Base-by-base conservation (phyloP, 2,329 filamentous ascomycete genomes). In the Hypoxylon sp. region DNA sequence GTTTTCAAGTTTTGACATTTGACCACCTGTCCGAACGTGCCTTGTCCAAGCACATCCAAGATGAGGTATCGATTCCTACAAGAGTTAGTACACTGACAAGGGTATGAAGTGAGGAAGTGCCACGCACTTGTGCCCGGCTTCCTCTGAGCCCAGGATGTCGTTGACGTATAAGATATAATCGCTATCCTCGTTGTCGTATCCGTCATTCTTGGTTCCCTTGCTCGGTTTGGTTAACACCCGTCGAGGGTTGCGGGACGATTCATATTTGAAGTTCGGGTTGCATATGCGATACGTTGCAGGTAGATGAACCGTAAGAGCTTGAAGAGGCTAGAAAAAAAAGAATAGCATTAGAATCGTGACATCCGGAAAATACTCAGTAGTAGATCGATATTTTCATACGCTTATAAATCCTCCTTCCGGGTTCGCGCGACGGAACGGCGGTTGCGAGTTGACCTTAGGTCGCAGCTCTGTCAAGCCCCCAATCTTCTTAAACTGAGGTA, bases 121-220 rank as follows among this genome's bases (percentile, higher is more conserved):
- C 4, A 69, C 86, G 63, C 78, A 91, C 90, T 97, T 99, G 78
- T 99, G 94, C 29, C 94, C 94, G 57, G 93, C 93, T 72, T 99
- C 94, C 73, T 99, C 94, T 9, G 93, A 97, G 7, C 94, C 94
- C 45, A 99, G 78, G 59, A 99, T 99, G 70, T 99, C 94, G 71
- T 99, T 99, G 65, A 99, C 94, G 65, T 97, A 99, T 62, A 99
- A 83, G 67, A 99, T 99, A 69, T 99, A 99, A 69, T 99, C 94
- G 71, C 94, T 97, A 63, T 99, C 94, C 71, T 99, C 94, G 63
- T 99, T 99, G 69, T 99, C 94, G 67, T 94, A 99, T 3, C 94
- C 94, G 75, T 99, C 94, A 67, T 99, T 99, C 80, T 99, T 99
- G 57, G 90, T 84, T 9, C 94, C 94, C 75, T 99, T 99, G 81